These are phyloP conservation scores for Kodamaea restingae DNA, from an alignment of 805 yeast genomes.

Conservation along the genomic window DNA sequence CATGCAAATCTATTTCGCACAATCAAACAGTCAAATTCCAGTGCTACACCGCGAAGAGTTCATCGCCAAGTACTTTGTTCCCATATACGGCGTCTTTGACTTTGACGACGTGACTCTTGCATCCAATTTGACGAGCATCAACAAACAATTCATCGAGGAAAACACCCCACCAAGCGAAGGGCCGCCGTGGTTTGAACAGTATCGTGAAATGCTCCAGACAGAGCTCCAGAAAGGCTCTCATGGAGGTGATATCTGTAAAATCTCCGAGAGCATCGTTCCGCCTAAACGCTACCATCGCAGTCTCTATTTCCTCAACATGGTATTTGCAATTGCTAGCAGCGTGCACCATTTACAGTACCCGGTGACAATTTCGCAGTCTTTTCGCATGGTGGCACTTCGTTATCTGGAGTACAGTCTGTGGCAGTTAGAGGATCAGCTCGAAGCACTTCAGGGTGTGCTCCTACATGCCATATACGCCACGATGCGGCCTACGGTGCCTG, in stretches of 20 bases:
- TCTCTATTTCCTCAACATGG: slow-evolving; percentile 67
- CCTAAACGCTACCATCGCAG: slow-evolving; percentile 51
- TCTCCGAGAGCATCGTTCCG: slow-evolving; percentile 36
- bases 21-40: slow-evolving; percentile 80
- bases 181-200: slow-evolving; percentile 41
- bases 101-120: slow-evolving; percentile 54
- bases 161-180: neutral
- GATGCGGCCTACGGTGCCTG: slow-evolving; percentile 87
- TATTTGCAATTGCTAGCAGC: slow-evolving; percentile 78
- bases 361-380: slow-evolving; percentile 62
- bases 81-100: slow-evolving; percentile 67
- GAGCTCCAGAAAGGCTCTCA: slow-evolving; percentile 4
- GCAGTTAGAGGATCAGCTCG: slow-evolving; percentile 48
- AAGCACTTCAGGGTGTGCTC: slow-evolving; percentile 68
- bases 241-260: slow-evolving; percentile 14
- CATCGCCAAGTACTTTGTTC: slow-evolving; percentile 61
- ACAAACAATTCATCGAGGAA: slow-evolving; percentile 13
- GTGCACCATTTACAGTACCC: slow-evolving; percentile 67
- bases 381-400: slow-evolving; percentile 59
- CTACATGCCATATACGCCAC: slow-evolving; percentile 66
- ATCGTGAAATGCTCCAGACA: slow-evolving; percentile 27
- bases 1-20: slow-evolving; percentile 64
- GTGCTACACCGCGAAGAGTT: slow-evolving; percentile 79
- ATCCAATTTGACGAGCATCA: slow-evolving; percentile 49
- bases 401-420: slow-evolving; percentile 49